These are phyloP conservation scores for Tolypocladium endophyticum DNA, from an alignment of 2,329 filamentous ascomycete species.

Conservation along the genomic window DNA sequence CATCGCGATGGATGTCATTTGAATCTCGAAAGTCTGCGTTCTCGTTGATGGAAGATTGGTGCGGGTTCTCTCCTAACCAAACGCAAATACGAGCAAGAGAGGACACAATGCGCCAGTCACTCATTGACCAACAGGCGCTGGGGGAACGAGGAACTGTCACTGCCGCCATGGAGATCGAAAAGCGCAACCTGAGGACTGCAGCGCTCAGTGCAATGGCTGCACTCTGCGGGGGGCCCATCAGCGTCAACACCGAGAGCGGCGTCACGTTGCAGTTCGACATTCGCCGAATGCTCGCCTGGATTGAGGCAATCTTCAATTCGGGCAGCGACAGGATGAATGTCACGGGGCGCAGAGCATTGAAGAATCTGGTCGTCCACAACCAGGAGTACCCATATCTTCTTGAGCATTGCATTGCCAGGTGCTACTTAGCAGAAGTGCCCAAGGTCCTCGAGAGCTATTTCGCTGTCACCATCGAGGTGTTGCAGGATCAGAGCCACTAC, in stretches of 20 bases:
- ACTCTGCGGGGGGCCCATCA: constrained; percentile 77
- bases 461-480: constrained; percentile 77
- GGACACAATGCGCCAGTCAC: constrained; percentile 75
- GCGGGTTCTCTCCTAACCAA: constrained; percentile 90
- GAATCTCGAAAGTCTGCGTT: constrained; percentile 93
- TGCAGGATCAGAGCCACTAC: constrained; percentile 75
- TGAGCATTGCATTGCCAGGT: constrained; percentile 83
- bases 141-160: constrained; percentile 70
- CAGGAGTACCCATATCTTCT: constrained; percentile 76
- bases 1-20: constrained; percentile 92
- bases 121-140: constrained; percentile 68
- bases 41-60: constrained; percentile 98
- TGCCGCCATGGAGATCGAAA: constrained; percentile 93
- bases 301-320: constrained; percentile 88
- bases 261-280: constrained; percentile 87
- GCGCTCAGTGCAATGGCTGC: constrained; percentile 93
- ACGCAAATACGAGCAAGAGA: constrained; percentile 70
- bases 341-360: constrained; percentile 78
- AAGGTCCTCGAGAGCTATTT: constrained; percentile 95
- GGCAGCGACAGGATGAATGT: constrained; percentile 85
- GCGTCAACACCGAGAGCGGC: constrained; percentile 77
- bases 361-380: constrained; percentile 85
- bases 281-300: constrained; percentile 85
- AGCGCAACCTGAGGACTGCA: constrained; percentile 79
- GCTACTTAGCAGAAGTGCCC: constrained; percentile 69